These are phyloP conservation scores for Daldinia concentrica DNA, from an alignment of 495 filamentous ascomycete species.

Conservation along the genomic window DNA sequence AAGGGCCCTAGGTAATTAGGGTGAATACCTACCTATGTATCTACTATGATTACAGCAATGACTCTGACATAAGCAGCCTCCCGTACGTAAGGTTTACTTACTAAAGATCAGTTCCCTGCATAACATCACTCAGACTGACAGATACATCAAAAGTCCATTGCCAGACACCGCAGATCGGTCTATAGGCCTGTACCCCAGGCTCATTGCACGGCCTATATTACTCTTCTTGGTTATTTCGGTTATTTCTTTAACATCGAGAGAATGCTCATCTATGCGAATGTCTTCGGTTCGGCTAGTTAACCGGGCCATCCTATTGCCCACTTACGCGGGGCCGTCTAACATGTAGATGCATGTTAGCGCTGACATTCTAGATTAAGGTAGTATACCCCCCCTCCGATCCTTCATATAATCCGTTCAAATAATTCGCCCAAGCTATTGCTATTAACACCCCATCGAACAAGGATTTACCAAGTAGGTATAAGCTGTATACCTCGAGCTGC, in stretches of 20 bases:
- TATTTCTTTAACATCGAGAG: conserved; percentile 6
- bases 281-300: conserved; percentile 29
- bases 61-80: conserved; percentile 31
- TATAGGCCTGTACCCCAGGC: conserved; percentile 2
- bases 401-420: conserved; percentile 27
- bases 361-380: conserved; percentile 32
- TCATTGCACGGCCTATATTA: conserved; percentile 3
- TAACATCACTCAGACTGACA: conserved; percentile 5
- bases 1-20: not conserved
- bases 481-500: conserved; percentile 22
- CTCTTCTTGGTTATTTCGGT: conserved; percentile 5
- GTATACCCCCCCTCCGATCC: conserved; percentile 33
- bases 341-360: conserved; percentile 34
- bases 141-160: conserved; percentile 7
- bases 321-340: conserved; percentile 39
- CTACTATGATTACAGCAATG: not conserved
- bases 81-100: not conserved
- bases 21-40: not conserved
- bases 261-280: not conserved
- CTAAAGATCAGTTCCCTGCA: conserved; percentile 15
- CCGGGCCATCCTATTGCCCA: conserved; percentile 31
- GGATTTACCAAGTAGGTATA: conserved; percentile 12
- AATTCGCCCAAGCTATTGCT: conserved; percentile 16
- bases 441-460: conserved; percentile 29
- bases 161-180: conserved; percentile 3